phyloP scores from a whole-genome alignment of 768 basidiomycete genomes.

The Boletus vermiculosoides region DNA sequence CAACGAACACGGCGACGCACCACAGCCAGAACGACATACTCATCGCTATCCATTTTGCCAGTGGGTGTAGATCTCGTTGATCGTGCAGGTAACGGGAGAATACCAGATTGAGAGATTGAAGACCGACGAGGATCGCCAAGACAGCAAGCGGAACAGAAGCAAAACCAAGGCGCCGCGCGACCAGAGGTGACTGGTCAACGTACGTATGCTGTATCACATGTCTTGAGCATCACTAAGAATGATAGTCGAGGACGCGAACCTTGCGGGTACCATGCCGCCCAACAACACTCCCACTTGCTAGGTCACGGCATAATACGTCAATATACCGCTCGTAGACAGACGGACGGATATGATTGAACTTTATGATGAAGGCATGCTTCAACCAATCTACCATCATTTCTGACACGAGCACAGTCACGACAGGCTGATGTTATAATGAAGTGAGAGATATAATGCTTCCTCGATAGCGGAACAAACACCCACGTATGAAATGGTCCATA shows the following conservation, averaged over 20 bases:
- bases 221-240: constrained; percentile 3
- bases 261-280: constrained; percentile 69
- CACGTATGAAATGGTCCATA: constrained; percentile 91
- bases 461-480: constrained; percentile 27
- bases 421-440: constrained; percentile 57
- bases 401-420: constrained; percentile 83
- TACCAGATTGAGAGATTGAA: constrained; percentile 65
- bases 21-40: constrained; percentile 80
- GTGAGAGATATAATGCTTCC: not conserved
- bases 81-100: constrained; percentile 44
- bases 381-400: constrained; percentile 98
- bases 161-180: constrained; percentile 92
- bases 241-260: constrained; percentile 36
- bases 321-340: constrained; percentile 94
- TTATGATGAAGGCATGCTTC: constrained; percentile 99
- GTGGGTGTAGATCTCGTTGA: constrained; percentile 43
- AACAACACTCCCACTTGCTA: constrained; percentile 74
- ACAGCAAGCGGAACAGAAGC: constrained; percentile 90
- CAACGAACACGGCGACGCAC: constrained; percentile 46
- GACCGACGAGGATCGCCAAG: constrained; percentile 71
- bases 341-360: constrained; percentile 97
- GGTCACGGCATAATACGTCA: constrained; percentile 92
- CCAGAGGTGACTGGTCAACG: constrained; percentile 93
- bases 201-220: constrained; percentile 63
- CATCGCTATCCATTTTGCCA: constrained; percentile 63